Base-by-base conservation (phyloP, 306 rosid genomes). In the Bauhinia variegata region DNA sequence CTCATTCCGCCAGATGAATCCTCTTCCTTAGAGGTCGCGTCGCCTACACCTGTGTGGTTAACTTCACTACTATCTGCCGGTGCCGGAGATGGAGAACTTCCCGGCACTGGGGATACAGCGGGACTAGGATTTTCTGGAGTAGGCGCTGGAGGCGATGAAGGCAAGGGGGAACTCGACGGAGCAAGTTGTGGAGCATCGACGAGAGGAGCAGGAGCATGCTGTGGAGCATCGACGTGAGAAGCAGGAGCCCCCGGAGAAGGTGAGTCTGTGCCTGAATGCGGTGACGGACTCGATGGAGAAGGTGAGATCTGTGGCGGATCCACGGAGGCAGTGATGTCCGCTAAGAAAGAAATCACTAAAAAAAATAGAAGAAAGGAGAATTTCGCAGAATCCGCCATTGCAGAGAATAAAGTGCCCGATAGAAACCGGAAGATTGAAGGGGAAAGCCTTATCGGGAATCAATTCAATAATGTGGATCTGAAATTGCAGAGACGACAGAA, bases 1-100 rank as follows among this genome's bases (percentile, higher is more conserved):
- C 80, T 87, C 84, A 80, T 69, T 61, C 92, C 97, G 1, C 79
- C 80, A 0, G 85, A 77, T n/a, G 78, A 67, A 11, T 15, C 31
- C 4, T 62, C 62, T 11, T 30, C 8, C 46, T 43, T 48, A 63
- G 32, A 47, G 37, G 11, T 38, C 1, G 0, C 12, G 8, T 10
- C 47, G n/a, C 10, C 57, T 2, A 75, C 1, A 18, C 14, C 81
- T 0, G 65, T 15, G 64, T 46, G 82, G 46, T n/a, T 52, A 6
- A 71, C 30, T 54, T 70, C 78, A 5, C 55, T 28, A 0, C 34
- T 47, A 0, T 43, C 70, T 8, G 75, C 38, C 1, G 63, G 50
- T 15, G 57, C 30, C 1, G 82, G 82, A 34, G 80, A 37, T 0
- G 70, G 62, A 50, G 64, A 48, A 42, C 44, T 57, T 7, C n/a